Evolutionary conservation across 2,329 filamentous ascomycete species (phyloP), one percentile per base, ranked within the genome.

Genomic region (Fusarium praegraminearum): DNA sequence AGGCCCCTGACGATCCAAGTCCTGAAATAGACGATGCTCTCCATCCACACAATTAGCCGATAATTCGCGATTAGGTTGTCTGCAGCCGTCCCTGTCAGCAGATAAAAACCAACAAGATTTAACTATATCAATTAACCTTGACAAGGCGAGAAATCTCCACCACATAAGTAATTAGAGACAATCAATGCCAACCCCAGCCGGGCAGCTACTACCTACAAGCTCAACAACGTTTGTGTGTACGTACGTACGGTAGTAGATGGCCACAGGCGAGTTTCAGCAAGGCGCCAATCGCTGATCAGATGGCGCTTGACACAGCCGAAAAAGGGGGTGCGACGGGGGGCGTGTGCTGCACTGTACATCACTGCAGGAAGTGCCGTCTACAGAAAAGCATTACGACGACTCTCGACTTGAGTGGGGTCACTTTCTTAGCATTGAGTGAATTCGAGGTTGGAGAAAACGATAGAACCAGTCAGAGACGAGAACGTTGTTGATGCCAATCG

Each of bases 371-470:
- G 36, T 28, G 13, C 10, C 12, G 22, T 26, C 33, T 51, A 13
- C 32, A 51, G 13, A 57, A 60, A 62, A 47, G 55, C 60, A 71
- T 70, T 71, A 70, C 67, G 68, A 70, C 68, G 68, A 64, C 67
- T 52, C 43, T 49, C 24, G 24, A 41, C 16, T 62, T 45, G 43
- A 57, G 67, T 68, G 68, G 68, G 68, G 63, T 43, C 57, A 24
- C 38, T 41, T 44, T 38, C 30, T 62, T 24, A 65, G 36, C 47
- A 56, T 66, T 63, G 53, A 54, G 47, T 44, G 46, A 58, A 62
- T 46, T 67, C 45, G 43, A 54, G 52, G 44, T 52, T 65, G 49
- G 49, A 40, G 24, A 55, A 62, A 52, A 55, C 38, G 45, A 35
- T 38, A 51, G 35, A 70, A 56, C 53, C 33, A 55, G 51, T 50